A percentile compares a stretch with the other conserved stretches of the same genome.
These are phyloP conservation scores for Usnea hakonensis DNA, from an alignment of 495 filamentous ascomycete genomes.

Conservation along the genomic window DNA sequence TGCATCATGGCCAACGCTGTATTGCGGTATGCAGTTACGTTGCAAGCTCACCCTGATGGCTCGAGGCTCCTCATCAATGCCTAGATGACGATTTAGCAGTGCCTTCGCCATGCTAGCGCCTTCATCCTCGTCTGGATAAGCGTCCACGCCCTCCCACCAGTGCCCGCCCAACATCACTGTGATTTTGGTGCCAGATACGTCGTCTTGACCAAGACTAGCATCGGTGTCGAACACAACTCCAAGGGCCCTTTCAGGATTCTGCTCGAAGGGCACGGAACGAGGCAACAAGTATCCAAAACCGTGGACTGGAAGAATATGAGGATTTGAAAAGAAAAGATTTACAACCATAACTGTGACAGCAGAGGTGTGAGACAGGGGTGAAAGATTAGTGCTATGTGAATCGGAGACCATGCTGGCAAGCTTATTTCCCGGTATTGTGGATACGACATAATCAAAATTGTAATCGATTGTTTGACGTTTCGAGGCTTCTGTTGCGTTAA, in stretches of 20 bases:
- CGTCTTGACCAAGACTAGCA: slow-evolving; percentile 47
- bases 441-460: slow-evolving; percentile 58
- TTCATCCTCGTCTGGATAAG: slow-evolving; percentile 52
- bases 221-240: slow-evolving; percentile 89
- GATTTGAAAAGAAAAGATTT: slow-evolving; percentile 72
- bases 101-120: slow-evolving; percentile 59
- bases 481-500: background rate
- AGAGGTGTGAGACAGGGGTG: slow-evolving; percentile 10
- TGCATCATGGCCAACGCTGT: slow-evolving; percentile 63
- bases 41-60: slow-evolving; percentile 55
- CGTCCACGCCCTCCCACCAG: slow-evolving; percentile 67
- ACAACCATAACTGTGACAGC: slow-evolving; percentile 77
- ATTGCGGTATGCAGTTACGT: slow-evolving; percentile 81
- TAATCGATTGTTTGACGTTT: background rate
- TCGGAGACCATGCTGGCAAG: slow-evolving; percentile 36
- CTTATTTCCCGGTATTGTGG: slow-evolving; percentile 52
- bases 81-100: slow-evolving; percentile 65
- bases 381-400: slow-evolving; percentile 1
- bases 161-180: slow-evolving; percentile 96
- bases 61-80: slow-evolving; percentile 51
- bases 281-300: slow-evolving; percentile 93
- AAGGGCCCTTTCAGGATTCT: slow-evolving; percentile 78
- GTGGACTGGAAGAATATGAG: slow-evolving; percentile 50
- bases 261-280: slow-evolving; percentile 52
- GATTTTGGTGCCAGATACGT: slow-evolving; percentile 65